Percentiles rank a stretch among this genome's conserved stretches.
These are phyloP conservation scores for Podospora fimiseda DNA, from an alignment of 495 filamentous ascomycete species.

Conservation along the genomic window DNA sequence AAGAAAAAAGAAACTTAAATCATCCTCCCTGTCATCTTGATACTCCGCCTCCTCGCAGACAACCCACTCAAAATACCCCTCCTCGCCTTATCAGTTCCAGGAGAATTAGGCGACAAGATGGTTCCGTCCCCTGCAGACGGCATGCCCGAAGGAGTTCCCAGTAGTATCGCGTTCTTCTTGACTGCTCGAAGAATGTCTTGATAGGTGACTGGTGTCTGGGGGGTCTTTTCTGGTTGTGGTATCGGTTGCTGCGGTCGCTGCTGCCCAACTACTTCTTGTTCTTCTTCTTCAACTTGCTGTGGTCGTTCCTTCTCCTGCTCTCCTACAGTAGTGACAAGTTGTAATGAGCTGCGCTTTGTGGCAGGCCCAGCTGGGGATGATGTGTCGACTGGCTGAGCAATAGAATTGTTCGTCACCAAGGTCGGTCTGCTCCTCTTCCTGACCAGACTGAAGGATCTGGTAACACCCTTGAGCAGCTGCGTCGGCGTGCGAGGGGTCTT, in stretches of 20 bases:
- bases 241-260: background rate
- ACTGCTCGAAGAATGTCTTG: constrained; percentile 32
- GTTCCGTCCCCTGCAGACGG: constrained; percentile 15
- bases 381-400: constrained; percentile 13
- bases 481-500: constrained; percentile 35
- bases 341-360: constrained; percentile 16
- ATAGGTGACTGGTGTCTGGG: constrained; percentile 34
- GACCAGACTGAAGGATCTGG: constrained; percentile 39
- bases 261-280: constrained; percentile 8
- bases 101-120: constrained; percentile 21
- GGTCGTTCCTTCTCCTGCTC: constrained; percentile 11
- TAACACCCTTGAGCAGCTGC: constrained; percentile 35
- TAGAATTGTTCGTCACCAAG: constrained; percentile 20
- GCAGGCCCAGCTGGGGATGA: background rate
- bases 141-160: constrained; percentile 6
- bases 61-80: constrained; percentile 38
- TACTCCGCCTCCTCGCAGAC: constrained; percentile 33
- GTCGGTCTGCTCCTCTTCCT: constrained; percentile 42
- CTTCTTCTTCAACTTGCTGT: constrained; percentile 10
- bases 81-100: constrained; percentile 21
- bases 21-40: constrained; percentile 26
- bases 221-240: constrained; percentile 16
- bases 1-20: background rate
- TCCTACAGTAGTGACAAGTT: constrained; percentile 8
- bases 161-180: constrained; percentile 30